Evolutionary conservation across 371 early-diverging fungal species (phyloP).

Genomic region (Mortierella sp.): DNA sequence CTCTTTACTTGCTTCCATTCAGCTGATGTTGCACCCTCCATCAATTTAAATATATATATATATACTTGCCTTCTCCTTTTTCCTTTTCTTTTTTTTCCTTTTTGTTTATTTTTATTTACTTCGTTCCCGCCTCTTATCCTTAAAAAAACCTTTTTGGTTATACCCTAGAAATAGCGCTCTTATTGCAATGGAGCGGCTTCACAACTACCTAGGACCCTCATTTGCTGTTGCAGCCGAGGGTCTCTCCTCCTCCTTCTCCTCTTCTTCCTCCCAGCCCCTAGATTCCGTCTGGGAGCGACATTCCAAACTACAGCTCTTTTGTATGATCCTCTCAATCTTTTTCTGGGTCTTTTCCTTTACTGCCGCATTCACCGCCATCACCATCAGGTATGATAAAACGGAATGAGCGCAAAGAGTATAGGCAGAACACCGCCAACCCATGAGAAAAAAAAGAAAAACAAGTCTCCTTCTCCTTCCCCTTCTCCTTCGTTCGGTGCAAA

Average conservation of each 20-base stretch:
- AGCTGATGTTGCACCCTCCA: background rate
- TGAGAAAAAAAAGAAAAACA: background rate
- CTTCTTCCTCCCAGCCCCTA: slow-evolving; percentile 10
- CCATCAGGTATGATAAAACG: slow-evolving; percentile 43
- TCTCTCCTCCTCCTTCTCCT: slow-evolving; percentile 1
- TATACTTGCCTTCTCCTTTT: background rate
- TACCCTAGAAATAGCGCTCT: background rate
- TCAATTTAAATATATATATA: background rate
- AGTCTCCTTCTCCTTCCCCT: too few relatives aligned
- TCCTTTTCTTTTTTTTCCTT: slow-evolving; percentile 1
- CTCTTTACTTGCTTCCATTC: background rate
- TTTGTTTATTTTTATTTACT: background rate
- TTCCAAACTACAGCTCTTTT: slow-evolving; percentile 47
- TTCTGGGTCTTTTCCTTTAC: slow-evolving; percentile 50
- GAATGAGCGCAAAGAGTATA: background rate
- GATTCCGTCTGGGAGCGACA: slow-evolving; percentile 49
- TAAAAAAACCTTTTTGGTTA: background rate
- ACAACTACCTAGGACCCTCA: slow-evolving; percentile 8
- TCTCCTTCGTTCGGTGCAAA: too few relatives aligned
- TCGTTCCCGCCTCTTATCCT: background rate
- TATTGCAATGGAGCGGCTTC: slow-evolving; percentile 9
- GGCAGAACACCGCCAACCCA: background rate
- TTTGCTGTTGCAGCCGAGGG: slow-evolving; percentile 2
- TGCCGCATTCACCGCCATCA: slow-evolving; percentile 43
- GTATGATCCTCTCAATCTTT: slow-evolving; percentile 53